Percentiles rank a stretch among this genome's conserved stretches.
These are phyloP conservation scores for Globisporangium cystogenes DNA, from an alignment of 352 stramenopile species.

Conservation along the genomic window DNA sequence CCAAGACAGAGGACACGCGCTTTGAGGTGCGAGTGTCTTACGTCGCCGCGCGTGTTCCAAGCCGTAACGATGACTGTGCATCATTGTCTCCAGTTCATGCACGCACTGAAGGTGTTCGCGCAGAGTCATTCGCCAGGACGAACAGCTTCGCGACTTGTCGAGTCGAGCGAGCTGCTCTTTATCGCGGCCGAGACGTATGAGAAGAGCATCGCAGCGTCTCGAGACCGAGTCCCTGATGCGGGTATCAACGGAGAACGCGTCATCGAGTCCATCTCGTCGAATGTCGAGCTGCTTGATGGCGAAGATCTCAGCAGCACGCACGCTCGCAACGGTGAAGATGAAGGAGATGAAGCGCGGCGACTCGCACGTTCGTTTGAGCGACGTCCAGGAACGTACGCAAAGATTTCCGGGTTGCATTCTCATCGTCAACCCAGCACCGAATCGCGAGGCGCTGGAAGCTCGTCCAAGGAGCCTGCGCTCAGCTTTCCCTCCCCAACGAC, in stretches of 20 bases:
- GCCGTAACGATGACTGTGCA: background rate
- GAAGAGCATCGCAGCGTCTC: constrained; percentile 15
- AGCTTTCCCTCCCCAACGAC: constrained; percentile 12
- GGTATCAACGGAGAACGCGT: background rate
- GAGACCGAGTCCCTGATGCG: background rate
- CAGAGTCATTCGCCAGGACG: constrained; percentile 15
- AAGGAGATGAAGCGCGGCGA: background rate
- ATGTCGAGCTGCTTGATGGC: background rate
- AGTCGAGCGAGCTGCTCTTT: constrained; percentile 43
- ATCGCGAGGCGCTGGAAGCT: background rate
- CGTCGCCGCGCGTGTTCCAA: background rate
- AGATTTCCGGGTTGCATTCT: background rate
- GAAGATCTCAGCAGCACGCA: background rate
- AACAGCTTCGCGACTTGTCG: constrained; percentile 17
- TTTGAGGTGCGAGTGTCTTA: constrained; percentile 25
- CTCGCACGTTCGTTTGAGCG: background rate
- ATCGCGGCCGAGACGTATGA: constrained; percentile 41
- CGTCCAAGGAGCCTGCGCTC: background rate
- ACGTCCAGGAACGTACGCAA: background rate
- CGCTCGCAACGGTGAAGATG: background rate
- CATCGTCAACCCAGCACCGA: background rate
- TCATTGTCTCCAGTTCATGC: constrained; percentile 27
- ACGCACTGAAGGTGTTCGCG: constrained; percentile 36
- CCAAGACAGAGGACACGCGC: constrained; percentile 39
- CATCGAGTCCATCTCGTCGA: background rate